Evolutionary conservation across 2,329 filamentous ascomycete species (phyloP), one percentile per base, ranked within the genome.

Genomic region (Fusarium sp.): DNA sequence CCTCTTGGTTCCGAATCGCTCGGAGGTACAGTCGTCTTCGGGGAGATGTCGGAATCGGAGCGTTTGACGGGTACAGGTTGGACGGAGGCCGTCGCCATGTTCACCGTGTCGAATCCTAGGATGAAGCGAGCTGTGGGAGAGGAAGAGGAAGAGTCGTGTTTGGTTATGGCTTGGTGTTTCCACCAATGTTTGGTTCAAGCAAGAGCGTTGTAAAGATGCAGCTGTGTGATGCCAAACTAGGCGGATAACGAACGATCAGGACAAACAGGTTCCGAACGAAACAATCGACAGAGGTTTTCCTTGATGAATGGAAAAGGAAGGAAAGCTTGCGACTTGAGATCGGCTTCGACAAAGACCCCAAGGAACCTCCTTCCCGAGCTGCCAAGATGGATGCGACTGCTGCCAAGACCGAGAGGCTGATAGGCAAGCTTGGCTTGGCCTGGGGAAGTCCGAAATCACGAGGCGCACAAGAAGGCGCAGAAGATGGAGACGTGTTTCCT

Each of bases 21-120:
- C 4, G 73, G 71, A 20, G 79, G 76, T 18, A 64, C 45, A 9
- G 77, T 67, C 8, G 85, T 82, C 63, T 79, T 80, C 31, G 86
- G 85, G 66, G 86, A 87, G 65, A 87, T 75, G 54, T 86, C 84
- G 20, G 83, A 84, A 70, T 83, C 84, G 60, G 84, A 80, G 68
- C 82, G 84, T 62, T 79, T 77, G 37, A 79, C 62, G 37, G 73
- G 42, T 56, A 67, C 57, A 74, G 73, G 74, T 62, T 77, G 78
- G 58, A 66, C 64, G 56, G 79, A 76, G 45, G 65, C 31, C 40
- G 74, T 80, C 57, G 77, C 74, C 69, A 72, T 76, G 31, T 64
- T 64, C 35, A 57, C 40, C 60, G 64, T 42, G 37, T 45, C 56
- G 50, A 45, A 56, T 65, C 50, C 37, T 35, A 6, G 18, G 67